Evolutionary conservation across 495 filamentous ascomycete genomes (phyloP).

Genomic region (Penicillium angulare): DNA sequence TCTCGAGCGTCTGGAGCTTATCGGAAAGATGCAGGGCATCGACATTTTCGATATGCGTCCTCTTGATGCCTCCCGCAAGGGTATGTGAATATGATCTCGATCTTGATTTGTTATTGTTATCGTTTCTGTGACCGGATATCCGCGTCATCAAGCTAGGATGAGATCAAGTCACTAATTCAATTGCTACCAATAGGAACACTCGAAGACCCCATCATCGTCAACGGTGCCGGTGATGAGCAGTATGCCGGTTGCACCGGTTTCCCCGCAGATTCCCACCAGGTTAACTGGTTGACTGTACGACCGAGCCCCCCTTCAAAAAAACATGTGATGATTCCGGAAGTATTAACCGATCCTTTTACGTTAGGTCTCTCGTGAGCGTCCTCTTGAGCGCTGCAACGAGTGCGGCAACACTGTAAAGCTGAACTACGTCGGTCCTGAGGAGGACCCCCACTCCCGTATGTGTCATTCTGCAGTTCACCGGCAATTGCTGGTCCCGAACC

Average conservation of each 20-base stretch:
- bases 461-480: conserved; percentile 3
- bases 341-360: neutral
- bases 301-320: neutral
- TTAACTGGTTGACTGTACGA: conserved; percentile 85
- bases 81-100: no score
- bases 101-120: no score
- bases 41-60: conserved; percentile 99
- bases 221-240: conserved; percentile 90
- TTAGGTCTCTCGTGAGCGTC: conserved; percentile 84
- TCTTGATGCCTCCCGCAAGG: conserved; percentile 83
- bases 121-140: no score
- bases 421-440: conserved; percentile 85
- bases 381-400: conserved; percentile 89
- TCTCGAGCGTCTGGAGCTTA: conserved; percentile 95
- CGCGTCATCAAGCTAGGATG: neutral
- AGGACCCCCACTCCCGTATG: conserved; percentile 60
- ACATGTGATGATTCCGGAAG: neutral
- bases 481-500: neutral
- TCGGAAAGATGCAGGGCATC: conserved; percentile 98
- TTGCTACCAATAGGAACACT: conserved; percentile 65
- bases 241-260: conserved; percentile 94
- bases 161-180: conserved; percentile 4
- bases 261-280: conserved; percentile 87
- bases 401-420: conserved; percentile 95
- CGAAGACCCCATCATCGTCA: conserved; percentile 84